A percentile compares a stretch with the other conserved stretches of the same genome.
phyloP scores from a whole-genome alignment of 495 filamentous ascomycete species.

The Penicillium coprophilum region DNA sequence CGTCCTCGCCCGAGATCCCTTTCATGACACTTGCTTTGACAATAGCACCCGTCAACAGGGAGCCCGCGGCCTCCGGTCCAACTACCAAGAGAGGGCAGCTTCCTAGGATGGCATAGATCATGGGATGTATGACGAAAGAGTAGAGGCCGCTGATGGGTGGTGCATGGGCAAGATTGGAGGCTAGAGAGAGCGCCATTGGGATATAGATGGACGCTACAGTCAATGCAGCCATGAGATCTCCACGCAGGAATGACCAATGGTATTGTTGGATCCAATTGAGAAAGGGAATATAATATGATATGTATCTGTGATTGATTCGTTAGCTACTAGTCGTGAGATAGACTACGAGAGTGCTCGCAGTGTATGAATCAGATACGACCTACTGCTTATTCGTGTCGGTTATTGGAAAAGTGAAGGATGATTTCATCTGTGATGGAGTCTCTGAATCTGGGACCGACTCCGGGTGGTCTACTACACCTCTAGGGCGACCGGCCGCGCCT shows the following conservation, averaged over 20 bases:
- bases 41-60: slow-evolving; percentile 82
- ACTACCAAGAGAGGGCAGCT: slow-evolving; percentile 92
- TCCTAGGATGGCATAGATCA: slow-evolving; percentile 87
- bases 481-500: slow-evolving; percentile 12
- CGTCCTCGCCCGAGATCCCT: slow-evolving; percentile 66
- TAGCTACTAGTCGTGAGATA: slow-evolving; percentile 13
- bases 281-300: slow-evolving; percentile 91
- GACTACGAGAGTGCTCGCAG: slow-evolving; percentile 4
- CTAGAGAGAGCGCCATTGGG: slow-evolving; percentile 91
- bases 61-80: slow-evolving; percentile 92
- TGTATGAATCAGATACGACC: slow-evolving; percentile 10
- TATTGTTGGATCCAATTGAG: slow-evolving; percentile 88
- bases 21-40: slow-evolving; percentile 73
- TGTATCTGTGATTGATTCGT: slow-evolving; percentile 59
- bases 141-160: slow-evolving; percentile 96
- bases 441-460: slow-evolving; percentile 32
- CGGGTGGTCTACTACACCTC: slow-evolving; percentile 17
- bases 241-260: slow-evolving; percentile 71
- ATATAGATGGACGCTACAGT: slow-evolving; percentile 97
- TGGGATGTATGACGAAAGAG: slow-evolving; percentile 85
- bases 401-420: slow-evolving; percentile 29
- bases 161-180: slow-evolving; percentile 90
- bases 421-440: slow-evolving; percentile 35
- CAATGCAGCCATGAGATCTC: slow-evolving; percentile 81
- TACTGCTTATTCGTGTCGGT: slow-evolving; percentile 40